Evolutionary conservation across 371 early-diverging fungal species (phyloP).

Genomic region (Mucor circinelloides): DNA sequence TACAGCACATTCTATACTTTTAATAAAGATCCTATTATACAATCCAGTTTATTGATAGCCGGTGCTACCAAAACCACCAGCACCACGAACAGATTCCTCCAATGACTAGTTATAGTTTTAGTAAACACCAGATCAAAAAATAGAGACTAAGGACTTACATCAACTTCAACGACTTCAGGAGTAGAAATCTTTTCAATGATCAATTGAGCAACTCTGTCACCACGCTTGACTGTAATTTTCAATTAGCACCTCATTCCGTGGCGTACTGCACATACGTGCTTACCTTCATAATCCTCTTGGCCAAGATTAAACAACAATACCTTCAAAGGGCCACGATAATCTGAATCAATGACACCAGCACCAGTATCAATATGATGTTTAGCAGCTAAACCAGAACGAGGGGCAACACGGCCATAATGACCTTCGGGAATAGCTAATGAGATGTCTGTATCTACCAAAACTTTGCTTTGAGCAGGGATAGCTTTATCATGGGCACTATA

Average conservation of each 20-base stretch:
- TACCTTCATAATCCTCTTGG: slow-evolving; percentile 75
- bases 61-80: slow-evolving; percentile 94
- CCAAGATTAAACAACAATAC: slow-evolving; percentile 93
- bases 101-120: slow-evolving; percentile 44
- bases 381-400: slow-evolving; percentile 90
- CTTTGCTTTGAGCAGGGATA: slow-evolving; percentile 76
- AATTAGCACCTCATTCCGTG: slow-evolving; percentile 33
- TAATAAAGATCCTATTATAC: not conserved
- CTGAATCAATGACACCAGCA: slow-evolving; percentile 97
- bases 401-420: slow-evolving; percentile 96
- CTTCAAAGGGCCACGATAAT: slow-evolving; percentile 86
- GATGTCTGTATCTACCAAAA: slow-evolving; percentile 82
- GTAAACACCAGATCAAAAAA: not conserved
- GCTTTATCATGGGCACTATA: slow-evolving; percentile 65
- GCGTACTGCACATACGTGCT: slow-evolving; percentile 18
- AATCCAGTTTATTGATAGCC: slow-evolving; percentile 55
- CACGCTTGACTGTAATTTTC: slow-evolving; percentile 72
- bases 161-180: slow-evolving; percentile 80
- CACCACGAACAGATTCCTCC: slow-evolving; percentile 83
- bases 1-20: not conserved
- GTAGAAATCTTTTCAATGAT: slow-evolving; percentile 87
- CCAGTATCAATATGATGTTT: slow-evolving; percentile 94
- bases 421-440: slow-evolving; percentile 83
- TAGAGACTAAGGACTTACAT: slow-evolving; percentile 38
- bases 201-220: slow-evolving; percentile 98